Conservation (phyloP, 345 rosid species). For the Excoecaria cochinchinensis region DNA sequence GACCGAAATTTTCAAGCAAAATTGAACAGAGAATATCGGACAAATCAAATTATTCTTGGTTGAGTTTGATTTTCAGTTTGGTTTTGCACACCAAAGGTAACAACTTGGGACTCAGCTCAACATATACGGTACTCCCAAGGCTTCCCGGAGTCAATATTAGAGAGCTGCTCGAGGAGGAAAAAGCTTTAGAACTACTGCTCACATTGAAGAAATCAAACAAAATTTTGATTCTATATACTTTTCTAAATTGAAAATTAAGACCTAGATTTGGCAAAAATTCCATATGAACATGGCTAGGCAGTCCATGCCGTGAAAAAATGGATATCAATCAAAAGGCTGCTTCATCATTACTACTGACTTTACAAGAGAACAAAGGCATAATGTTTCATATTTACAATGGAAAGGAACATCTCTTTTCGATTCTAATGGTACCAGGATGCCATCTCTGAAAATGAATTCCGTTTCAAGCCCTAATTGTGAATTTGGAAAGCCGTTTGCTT, state of each 20-base stretch:
- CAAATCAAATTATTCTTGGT: too few relatives aligned
- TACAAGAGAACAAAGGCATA: constrained; percentile 76
- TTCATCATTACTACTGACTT: constrained; percentile 52
- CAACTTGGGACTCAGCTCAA: background rate
- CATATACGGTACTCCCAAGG: background rate
- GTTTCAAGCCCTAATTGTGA: constrained; percentile 36
- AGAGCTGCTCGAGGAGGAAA: background rate
- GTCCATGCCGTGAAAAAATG: constrained; percentile 14
- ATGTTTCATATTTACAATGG: constrained; percentile 70
- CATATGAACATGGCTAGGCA: constrained; percentile 12
- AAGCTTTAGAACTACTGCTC: background rate
- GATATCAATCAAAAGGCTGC: constrained; percentile 45
- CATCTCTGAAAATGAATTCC: constrained; percentile 62
- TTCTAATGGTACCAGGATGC: constrained; percentile 57
- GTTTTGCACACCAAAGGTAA: too few relatives aligned
- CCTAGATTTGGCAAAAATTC: constrained; percentile 11
- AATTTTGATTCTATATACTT: constrained; percentile 24
- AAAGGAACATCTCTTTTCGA: constrained; percentile 32
- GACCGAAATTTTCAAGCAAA: too few relatives aligned
- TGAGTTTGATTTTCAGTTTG: too few relatives aligned
- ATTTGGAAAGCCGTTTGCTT: constrained; percentile 24
- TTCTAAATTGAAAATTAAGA: constrained; percentile 8
- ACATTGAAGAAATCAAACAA: constrained; percentile 1
- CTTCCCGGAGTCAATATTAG: background rate
- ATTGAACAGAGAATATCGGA: too few relatives aligned